Evolutionary conservation across 1,284 basidiomycete genomes (phyloP).

Genomic region (Fomitopsis betulina): DNA sequence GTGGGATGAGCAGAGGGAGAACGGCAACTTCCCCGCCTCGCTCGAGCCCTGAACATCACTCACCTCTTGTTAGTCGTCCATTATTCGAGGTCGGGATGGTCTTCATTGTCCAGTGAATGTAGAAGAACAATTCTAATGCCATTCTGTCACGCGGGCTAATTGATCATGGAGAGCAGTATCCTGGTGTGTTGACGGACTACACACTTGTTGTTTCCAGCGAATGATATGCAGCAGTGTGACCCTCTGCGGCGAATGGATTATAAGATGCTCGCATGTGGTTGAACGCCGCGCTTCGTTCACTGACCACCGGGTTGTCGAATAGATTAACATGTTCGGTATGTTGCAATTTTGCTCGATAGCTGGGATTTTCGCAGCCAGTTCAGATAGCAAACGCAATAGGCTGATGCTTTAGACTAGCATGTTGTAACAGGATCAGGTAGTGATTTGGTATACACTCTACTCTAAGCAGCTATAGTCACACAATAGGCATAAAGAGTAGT

Average conservation of each 20-base stretch:
- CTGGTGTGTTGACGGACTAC: neutral
- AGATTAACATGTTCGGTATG: too few relatives aligned
- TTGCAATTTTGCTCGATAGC: too few relatives aligned
- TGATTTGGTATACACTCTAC: conserved; percentile 4
- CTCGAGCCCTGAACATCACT: conserved; percentile 61
- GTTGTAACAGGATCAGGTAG: neutral
- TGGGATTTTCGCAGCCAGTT: too few relatives aligned
- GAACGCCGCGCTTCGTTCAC: too few relatives aligned
- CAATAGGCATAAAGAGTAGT: conserved; percentile 4
- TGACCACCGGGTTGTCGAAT: too few relatives aligned
- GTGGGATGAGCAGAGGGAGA: conserved; percentile 93
- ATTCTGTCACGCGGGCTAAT: neutral
- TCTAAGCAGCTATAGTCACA: conserved; percentile 2
- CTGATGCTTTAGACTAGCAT: neutral
- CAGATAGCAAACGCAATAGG: too few relatives aligned
- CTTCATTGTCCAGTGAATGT: neutral
- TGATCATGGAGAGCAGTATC: too few relatives aligned
- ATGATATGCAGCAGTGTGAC: too few relatives aligned
- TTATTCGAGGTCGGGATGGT: neutral
- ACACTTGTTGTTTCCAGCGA: too few relatives aligned
- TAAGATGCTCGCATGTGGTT: too few relatives aligned
- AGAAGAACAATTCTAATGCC: neutral
- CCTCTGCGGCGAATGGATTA: too few relatives aligned
- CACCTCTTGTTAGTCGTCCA: neutral
- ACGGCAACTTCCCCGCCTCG: conserved; percentile 87